A percentile compares a stretch with the other conserved stretches of the same genome.
phyloP scores from a whole-genome alignment of 441 rosid genomes.

The Syzygium malaccense region DNA sequence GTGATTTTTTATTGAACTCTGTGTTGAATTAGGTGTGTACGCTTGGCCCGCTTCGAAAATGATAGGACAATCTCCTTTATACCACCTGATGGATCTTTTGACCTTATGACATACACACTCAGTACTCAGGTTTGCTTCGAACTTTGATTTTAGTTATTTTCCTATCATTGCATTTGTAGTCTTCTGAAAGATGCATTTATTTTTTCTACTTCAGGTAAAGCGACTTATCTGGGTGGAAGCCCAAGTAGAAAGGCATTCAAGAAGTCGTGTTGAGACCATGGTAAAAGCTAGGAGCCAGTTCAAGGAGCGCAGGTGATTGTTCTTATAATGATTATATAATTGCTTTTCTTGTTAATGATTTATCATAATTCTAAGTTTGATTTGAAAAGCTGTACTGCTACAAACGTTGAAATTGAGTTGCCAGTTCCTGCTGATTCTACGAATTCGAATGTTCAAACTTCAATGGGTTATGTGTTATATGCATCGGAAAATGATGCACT shows the following conservation, averaged over 20 bases:
- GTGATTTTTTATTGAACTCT: background rate
- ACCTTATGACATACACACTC: constrained; percentile 91
- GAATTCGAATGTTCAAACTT: constrained; percentile 80
- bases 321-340: background rate
- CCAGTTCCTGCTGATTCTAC: constrained; percentile 95
- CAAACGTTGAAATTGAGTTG: constrained; percentile 91
- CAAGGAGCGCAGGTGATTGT: constrained; percentile 86
- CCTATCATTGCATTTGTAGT: background rate
- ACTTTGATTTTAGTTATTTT: background rate
- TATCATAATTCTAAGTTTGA: background rate
- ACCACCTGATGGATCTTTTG: constrained; percentile 98
- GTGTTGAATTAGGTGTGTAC: constrained; percentile 61
- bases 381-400: constrained; percentile 63
- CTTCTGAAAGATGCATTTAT: background rate
- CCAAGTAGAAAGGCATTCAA: constrained; percentile 95
- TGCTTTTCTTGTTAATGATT: background rate
- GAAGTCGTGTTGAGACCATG: constrained; percentile 88
- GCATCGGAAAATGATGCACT: constrained; percentile 94
- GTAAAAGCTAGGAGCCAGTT: constrained; percentile 98
- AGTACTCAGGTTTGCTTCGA: constrained; percentile 66
- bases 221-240: constrained; percentile 99
- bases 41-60: constrained; percentile 88
- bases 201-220: constrained; percentile 53
- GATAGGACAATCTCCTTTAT: constrained; percentile 93
- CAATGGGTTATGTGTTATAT: constrained; percentile 91